phyloP scores from a whole-genome alignment of 805 yeast species.

The Lipomyces oligophaga region DNA sequence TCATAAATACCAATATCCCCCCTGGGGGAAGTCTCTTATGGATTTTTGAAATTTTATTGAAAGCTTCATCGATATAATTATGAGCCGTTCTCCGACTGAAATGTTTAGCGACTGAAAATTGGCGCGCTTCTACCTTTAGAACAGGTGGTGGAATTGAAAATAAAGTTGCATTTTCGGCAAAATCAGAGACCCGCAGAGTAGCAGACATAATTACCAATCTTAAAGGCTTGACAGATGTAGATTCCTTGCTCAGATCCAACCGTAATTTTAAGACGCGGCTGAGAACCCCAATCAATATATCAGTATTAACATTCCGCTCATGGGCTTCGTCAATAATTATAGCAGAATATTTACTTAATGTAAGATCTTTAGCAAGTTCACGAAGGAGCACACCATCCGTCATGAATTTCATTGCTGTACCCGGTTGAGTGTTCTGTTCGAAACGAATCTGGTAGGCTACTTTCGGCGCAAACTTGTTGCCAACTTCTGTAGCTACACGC shows the following conservation, averaged over 20 bases:
- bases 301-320: slow-evolving; percentile 93
- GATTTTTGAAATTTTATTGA: slow-evolving; percentile 77
- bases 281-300: slow-evolving; percentile 89
- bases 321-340: slow-evolving; percentile 96
- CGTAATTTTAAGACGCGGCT: slow-evolving; percentile 80
- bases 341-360: slow-evolving; percentile 75
- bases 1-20: slow-evolving; percentile 83
- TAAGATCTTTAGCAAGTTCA: slow-evolving; percentile 87
- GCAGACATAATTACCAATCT: slow-evolving; percentile 96
- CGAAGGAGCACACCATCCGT: slow-evolving; percentile 91
- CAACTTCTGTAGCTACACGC: slow-evolving; percentile 73
- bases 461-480: slow-evolving; percentile 56
- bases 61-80: slow-evolving; percentile 83
- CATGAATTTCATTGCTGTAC: slow-evolving; percentile 80
- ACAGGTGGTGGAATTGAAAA: slow-evolving; percentile 80
- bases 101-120: slow-evolving; percentile 52
- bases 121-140: slow-evolving; percentile 85
- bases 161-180: slow-evolving; percentile 71
- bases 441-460: slow-evolving; percentile 84
- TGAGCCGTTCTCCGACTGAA: slow-evolving; percentile 75
- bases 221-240: slow-evolving; percentile 51
- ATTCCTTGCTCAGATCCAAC: slow-evolving; percentile 38
- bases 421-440: slow-evolving; percentile 59
- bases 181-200: slow-evolving; percentile 87
- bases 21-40: slow-evolving; percentile 88